phyloP scores from a whole-genome alignment of 306 rosid genomes.

The Cucurbita moschata region DNA sequence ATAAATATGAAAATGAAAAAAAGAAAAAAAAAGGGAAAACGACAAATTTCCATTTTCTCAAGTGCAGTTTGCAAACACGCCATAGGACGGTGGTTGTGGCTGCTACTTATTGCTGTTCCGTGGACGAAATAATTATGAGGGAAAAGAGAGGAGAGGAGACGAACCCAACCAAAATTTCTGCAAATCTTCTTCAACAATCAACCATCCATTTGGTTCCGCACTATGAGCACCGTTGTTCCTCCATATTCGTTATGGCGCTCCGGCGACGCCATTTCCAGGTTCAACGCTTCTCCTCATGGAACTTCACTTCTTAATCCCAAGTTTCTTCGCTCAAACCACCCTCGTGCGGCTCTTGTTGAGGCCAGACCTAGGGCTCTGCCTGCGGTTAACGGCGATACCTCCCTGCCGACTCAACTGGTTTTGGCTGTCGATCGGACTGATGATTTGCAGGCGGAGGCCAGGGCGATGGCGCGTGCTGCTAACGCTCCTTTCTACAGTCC shows the following conservation, averaged over 20 bases:
- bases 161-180: neutral
- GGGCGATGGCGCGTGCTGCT: slow-evolving; percentile 60
- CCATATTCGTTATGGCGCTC: neutral
- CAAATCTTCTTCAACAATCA: neutral
- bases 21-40: neutral
- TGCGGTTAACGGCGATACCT: neutral
- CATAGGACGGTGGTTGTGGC: neutral
- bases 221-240: slow-evolving; percentile 2
- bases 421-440: slow-evolving; percentile 30
- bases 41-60: neutral
- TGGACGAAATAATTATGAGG: slow-evolving; percentile 4
- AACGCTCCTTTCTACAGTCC: slow-evolving; percentile 55
- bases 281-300: neutral
- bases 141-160: neutral
- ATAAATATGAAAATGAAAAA: no score
- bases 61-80: neutral
- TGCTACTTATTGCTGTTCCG: neutral
- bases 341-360: slow-evolving; percentile 38
- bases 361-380: slow-evolving; percentile 24
- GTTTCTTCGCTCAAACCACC: neutral
- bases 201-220: neutral
- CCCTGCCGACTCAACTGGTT: slow-evolving; percentile 7
- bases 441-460: slow-evolving; percentile 59
- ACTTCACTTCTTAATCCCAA: neutral
- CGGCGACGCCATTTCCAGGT: neutral